These are phyloP conservation scores for Magnaporthiopsis incrustans DNA, from an alignment of 2,329 filamentous ascomycete species.

Conservation along the genomic window DNA sequence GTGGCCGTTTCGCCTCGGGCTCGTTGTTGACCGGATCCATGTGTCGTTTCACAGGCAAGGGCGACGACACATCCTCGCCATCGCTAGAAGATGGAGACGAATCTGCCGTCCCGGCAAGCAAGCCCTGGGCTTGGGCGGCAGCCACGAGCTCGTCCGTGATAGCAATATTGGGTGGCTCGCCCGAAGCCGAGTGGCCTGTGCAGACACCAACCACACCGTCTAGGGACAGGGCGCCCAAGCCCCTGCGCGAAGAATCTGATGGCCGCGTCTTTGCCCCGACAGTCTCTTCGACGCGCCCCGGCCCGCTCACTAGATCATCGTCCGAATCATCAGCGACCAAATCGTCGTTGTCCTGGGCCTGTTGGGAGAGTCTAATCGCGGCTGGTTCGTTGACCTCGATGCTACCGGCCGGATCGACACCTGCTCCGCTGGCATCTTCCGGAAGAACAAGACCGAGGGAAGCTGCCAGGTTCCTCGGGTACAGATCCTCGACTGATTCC, in stretches of 20 bases:
- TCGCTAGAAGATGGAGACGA: background rate
- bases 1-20: slow-evolving; percentile 8
- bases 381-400: slow-evolving; percentile 59
- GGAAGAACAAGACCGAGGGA: slow-evolving; percentile 31
- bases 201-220: slow-evolving; percentile 29
- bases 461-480: slow-evolving; percentile 55
- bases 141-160: slow-evolving; percentile 30
- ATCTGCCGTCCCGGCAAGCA: slow-evolving; percentile 23
- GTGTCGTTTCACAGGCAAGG: background rate
- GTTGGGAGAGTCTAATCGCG: slow-evolving; percentile 26
- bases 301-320: slow-evolving; percentile 34
- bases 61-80: background rate
- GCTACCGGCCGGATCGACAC: slow-evolving; percentile 29
- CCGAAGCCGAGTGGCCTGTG: slow-evolving; percentile 32
- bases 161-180: slow-evolving; percentile 27
- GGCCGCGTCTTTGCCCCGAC: background rate
- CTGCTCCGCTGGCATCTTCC: slow-evolving; percentile 16
- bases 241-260: slow-evolving; percentile 1
- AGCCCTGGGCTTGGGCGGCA: slow-evolving; percentile 30
- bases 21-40: background rate
- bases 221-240: background rate
- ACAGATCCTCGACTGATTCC: slow-evolving; percentile 82
- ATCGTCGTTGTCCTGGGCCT: slow-evolving; percentile 28
- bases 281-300: slow-evolving; percentile 14
- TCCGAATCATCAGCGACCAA: slow-evolving; percentile 47